These are phyloP conservation scores for Ananas comosus DNA, from an alignment of 176 grass and related monocot species.

Conservation along the genomic window DNA sequence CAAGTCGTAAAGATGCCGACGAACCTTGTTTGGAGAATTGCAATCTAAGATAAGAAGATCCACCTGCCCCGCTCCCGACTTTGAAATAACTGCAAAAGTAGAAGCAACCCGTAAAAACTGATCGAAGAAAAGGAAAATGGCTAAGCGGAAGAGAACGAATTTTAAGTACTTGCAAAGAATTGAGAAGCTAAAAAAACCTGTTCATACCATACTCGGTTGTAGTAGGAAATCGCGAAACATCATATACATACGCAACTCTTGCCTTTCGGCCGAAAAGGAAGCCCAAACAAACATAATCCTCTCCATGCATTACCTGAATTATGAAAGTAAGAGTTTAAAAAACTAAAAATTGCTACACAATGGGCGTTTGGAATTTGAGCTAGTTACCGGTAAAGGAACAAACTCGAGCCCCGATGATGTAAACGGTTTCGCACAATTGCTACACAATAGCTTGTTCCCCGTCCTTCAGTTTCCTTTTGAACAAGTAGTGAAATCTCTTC, in stretches of 20 bases:
- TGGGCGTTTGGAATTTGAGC: background rate
- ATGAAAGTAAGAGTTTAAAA: constrained; percentile 5
- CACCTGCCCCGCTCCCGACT: too few species aligned
- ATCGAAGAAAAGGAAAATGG: too few species aligned
- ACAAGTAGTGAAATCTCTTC: constrained; percentile 72
- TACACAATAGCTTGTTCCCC: constrained; percentile 65
- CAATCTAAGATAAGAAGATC: too few species aligned
- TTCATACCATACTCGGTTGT: constrained; percentile 73
- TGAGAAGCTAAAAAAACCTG: background rate
- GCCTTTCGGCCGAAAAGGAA: constrained; percentile 89
- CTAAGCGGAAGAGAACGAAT: too few species aligned
- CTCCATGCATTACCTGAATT: constrained; percentile 83
- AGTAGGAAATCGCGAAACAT: constrained; percentile 82
- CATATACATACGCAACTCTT: constrained; percentile 90
- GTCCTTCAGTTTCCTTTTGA: constrained; percentile 74
- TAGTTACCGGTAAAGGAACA: constrained; percentile 71
- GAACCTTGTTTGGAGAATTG: too few species aligned
- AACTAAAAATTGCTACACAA: constrained; percentile 11
- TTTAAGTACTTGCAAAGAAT: too few species aligned
- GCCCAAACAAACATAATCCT: constrained; percentile 85
- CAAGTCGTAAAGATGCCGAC: too few species aligned
- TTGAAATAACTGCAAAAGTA: too few species aligned
- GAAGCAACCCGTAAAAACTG: too few species aligned
- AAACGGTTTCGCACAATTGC: constrained; percentile 56
- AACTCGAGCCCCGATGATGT: constrained; percentile 71